phyloP scores from a whole-genome alignment of 2,329 filamentous ascomycete species.

The Fusarium nanum region DNA sequence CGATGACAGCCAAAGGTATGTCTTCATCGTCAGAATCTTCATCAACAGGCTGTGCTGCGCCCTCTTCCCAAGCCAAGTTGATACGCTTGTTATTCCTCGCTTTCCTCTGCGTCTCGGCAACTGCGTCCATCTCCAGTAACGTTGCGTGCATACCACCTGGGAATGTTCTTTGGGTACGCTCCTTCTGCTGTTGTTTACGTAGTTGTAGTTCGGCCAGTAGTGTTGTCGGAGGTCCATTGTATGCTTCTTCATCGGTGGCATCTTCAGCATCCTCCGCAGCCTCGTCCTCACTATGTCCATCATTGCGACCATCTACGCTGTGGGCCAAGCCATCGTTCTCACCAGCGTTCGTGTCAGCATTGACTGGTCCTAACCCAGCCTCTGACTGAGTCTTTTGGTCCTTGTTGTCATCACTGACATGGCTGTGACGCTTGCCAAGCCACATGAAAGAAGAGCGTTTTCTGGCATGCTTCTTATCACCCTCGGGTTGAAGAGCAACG shows the following conservation, averaged over 20 bases:
- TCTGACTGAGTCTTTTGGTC: conserved; percentile 34
- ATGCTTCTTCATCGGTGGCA: conserved; percentile 62
- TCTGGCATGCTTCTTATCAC: conserved; percentile 51
- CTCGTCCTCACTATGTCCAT: conserved; percentile 43
- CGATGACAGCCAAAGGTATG: conserved; percentile 85
- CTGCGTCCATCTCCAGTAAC: conserved; percentile 87
- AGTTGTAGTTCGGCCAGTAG: conserved; percentile 91
- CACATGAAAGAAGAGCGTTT: conserved; percentile 63
- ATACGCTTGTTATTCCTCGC: conserved; percentile 80
- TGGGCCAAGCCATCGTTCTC: conserved; percentile 40
- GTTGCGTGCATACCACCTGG: conserved; percentile 91
- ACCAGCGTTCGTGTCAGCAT: conserved; percentile 41
- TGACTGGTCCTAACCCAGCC: conserved; percentile 43
- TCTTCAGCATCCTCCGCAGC: conserved; percentile 60
- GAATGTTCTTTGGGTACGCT: conserved; percentile 73
- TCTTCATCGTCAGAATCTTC: conserved; percentile 78
- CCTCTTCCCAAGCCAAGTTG: conserved; percentile 91
- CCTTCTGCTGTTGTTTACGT: conserved; percentile 88
- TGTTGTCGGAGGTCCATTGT: conserved; percentile 83
- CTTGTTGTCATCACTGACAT: conserved; percentile 46
- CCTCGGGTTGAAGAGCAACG: conserved; percentile 40
- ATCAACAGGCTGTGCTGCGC: conserved; percentile 58
- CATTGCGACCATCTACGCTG: conserved; percentile 48
- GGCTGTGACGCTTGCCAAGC: conserved; percentile 56
- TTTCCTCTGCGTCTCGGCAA: conserved; percentile 84